A percentile compares a stretch with the other conserved stretches of the same genome.
These are phyloP conservation scores for Aureobasidium namibiae DNA, from an alignment of 2,329 filamentous ascomycete genomes.

Conservation along the genomic window DNA sequence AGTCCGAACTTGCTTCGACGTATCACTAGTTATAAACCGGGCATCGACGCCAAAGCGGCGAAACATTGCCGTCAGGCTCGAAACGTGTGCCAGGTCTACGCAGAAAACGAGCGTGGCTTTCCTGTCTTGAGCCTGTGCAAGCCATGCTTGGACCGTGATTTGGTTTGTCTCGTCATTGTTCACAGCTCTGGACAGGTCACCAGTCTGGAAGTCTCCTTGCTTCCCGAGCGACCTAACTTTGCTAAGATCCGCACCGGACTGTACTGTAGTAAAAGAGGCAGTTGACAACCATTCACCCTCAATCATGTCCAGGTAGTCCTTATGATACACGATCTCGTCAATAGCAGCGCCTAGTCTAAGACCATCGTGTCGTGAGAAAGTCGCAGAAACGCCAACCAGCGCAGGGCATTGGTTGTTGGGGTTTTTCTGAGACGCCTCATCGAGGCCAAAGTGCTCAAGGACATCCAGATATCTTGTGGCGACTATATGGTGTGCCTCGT, in stretches of 20 bases:
- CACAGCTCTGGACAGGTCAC: constrained; percentile 70
- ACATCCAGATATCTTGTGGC: constrained; percentile 68
- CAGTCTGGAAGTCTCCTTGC: constrained; percentile 71
- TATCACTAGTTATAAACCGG: constrained; percentile 77
- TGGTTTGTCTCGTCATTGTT: constrained; percentile 78
- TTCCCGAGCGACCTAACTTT: constrained; percentile 40
- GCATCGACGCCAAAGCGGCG: constrained; percentile 73
- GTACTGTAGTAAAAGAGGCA: constrained; percentile 89
- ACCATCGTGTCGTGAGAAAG: constrained; percentile 72
- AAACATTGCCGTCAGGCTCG: constrained; percentile 66
- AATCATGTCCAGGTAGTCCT: constrained; percentile 73
- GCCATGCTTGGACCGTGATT: constrained; percentile 78
- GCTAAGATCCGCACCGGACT: constrained; percentile 71
- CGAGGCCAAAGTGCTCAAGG: constrained; percentile 70
- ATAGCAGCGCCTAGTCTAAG: constrained; percentile 74
- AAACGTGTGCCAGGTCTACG: constrained; percentile 78
- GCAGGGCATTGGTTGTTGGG: constrained; percentile 38
- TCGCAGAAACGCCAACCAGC: constrained; percentile 85
- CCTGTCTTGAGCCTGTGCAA: constrained; percentile 62
- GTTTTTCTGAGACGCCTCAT: constrained; percentile 36
- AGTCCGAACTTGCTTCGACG: constrained; percentile 58
- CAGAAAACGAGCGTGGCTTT: constrained; percentile 91
- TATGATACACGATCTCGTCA: constrained; percentile 94
- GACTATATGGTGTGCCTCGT: constrained; percentile 96
- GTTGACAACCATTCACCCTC: constrained; percentile 85